Evolutionary conservation across 345 rosid species (phyloP).

Genomic region (sweet orange (Citrus sinensis)): DNA sequence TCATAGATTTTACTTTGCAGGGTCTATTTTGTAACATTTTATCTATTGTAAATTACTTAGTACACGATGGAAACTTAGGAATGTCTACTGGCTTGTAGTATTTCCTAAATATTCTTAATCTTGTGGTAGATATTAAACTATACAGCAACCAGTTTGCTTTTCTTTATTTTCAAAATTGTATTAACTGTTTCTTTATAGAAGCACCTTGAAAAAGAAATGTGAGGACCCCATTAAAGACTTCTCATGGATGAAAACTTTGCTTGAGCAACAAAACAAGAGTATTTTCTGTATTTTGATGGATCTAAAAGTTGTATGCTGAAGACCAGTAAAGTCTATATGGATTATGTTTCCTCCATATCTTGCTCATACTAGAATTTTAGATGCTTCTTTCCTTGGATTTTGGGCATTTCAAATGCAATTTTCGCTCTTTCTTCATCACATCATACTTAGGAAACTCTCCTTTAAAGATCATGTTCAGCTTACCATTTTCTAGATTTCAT

Average conservation of each 20-base stretch:
- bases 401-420: background rate
- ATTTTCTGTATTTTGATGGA: background rate
- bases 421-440: background rate
- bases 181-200: background rate
- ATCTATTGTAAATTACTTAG: background rate
- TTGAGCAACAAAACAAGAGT: background rate
- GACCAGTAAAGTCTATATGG: background rate
- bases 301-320: background rate
- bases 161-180: background rate
- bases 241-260: background rate
- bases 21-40: background rate
- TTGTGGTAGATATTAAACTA: background rate
- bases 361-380: background rate
- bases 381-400: background rate
- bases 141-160: background rate
- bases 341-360: background rate
- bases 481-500: background rate
- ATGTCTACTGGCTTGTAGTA: background rate
- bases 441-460: background rate
- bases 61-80: background rate
- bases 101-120: background rate
- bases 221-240: background rate
- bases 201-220: background rate
- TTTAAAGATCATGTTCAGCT: background rate
- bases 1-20: background rate